A percentile compares a stretch with the other conserved stretches of the same genome.
Conservation (phyloP, 208 protist species). For the Strigomonas culicis region DNA sequence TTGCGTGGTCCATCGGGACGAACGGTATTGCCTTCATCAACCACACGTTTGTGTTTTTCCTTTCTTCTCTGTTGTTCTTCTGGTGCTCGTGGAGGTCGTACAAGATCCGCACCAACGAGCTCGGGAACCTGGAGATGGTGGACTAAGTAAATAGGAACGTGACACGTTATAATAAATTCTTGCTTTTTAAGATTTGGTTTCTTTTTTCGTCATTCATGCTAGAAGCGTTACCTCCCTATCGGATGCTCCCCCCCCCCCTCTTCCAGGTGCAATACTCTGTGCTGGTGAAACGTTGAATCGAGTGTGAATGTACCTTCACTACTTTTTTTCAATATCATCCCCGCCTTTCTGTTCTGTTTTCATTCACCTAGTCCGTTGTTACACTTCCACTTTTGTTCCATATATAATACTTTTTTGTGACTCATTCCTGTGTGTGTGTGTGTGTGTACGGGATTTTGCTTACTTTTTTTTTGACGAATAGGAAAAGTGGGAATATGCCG, state of each 20-base stretch:
- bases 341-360: no score
- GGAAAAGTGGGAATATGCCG: background rate
- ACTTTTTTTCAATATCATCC: no score
- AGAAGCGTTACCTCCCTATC: no score
- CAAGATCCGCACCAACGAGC: slow-evolving; percentile 4
- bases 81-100: background rate
- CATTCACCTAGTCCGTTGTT: background rate
- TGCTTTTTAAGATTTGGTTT: no score
- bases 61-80: slow-evolving; percentile 2
- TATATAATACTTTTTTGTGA: background rate
- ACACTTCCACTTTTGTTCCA: background rate
- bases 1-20: slow-evolving; percentile 51
- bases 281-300: no score
- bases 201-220: no score
- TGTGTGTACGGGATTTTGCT: background rate
- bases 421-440: slow-evolving; percentile 1
- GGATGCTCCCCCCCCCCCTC: no score
- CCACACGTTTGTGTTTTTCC: slow-evolving; percentile 41
- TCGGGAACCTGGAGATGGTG: background rate
- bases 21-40: slow-evolving; percentile 45
- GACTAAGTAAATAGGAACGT: no score
- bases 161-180: no score
- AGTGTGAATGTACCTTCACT: no score
- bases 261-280: no score
- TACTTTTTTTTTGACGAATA: background rate